Conservation (phyloP, 495 filamentous ascomycete species). For the Evansstolkia leycettana region DNA sequence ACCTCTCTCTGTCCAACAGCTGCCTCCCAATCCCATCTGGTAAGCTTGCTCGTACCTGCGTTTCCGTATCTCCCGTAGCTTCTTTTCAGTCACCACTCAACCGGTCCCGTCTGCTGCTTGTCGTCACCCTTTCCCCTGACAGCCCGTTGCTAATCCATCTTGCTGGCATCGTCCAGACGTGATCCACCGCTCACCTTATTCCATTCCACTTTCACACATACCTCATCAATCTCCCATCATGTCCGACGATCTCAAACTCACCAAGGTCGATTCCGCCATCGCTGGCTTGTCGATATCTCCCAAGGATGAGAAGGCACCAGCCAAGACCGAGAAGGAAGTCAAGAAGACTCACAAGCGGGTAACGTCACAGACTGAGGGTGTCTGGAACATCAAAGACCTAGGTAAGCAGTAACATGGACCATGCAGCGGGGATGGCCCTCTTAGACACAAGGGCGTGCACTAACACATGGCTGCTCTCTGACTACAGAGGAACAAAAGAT, state of each 20-base stretch:
- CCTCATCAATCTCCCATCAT: conserved; percentile 30
- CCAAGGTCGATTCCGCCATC: conserved; percentile 80
- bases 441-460: background rate
- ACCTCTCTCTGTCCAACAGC: background rate
- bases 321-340: conserved; percentile 21
- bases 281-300: conserved; percentile 60
- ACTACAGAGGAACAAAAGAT: conserved; percentile 58
- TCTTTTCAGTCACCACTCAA: conserved; percentile 1
- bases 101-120: conserved; percentile 9
- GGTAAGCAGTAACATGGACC: conserved; percentile 39
- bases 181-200: background rate
- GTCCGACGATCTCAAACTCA: conserved; percentile 48
- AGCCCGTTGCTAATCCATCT: background rate
- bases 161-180: background rate
- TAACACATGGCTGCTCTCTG: conserved; percentile 7
- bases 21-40: background rate
- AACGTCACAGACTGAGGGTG: conserved; percentile 53
- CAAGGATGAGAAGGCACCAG: conserved; percentile 42
- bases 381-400: conserved; percentile 76
- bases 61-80: background rate
- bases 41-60: background rate
- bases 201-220: background rate
- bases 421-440: background rate
- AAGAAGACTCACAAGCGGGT: conserved; percentile 49
- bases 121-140: conserved; percentile 6